Evolutionary conservation across 140 eudicot genomes (phyloP).

Genomic region (Cichorium intybus): DNA sequence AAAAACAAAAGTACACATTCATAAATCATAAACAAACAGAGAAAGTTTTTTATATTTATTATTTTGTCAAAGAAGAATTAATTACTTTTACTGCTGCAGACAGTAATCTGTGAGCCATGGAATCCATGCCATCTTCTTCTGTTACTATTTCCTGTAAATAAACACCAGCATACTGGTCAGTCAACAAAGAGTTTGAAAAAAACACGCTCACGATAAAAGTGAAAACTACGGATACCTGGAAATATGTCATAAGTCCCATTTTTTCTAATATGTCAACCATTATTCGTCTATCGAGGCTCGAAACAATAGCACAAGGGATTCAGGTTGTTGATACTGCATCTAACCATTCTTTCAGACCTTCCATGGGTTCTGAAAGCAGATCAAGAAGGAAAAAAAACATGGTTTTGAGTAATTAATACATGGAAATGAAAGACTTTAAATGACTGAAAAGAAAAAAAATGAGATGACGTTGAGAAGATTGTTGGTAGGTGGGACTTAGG

Average conservation of each 20-base stretch:
- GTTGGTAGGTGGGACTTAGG: too few relatives aligned
- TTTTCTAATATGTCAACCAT: slow-evolving; percentile 69
- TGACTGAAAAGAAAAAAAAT: slow-evolving; percentile 1
- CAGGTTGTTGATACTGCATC: slow-evolving; percentile 76
- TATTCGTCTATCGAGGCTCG: slow-evolving; percentile 70
- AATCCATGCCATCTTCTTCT: slow-evolving; percentile 95
- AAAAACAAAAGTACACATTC: too few relatives aligned
- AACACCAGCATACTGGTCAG: slow-evolving; percentile 10
- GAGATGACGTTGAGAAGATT: slow-evolving; percentile 60
- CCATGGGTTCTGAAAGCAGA: slow-evolving; percentile 79
- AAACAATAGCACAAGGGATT: slow-evolving; percentile 95
- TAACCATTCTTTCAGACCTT: slow-evolving; percentile 87
- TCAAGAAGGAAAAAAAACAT: slow-evolving; percentile 7
- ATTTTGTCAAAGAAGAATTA: background rate
- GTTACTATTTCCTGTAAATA: slow-evolving; percentile 71
- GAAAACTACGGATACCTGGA: too few relatives aligned
- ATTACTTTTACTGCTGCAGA: slow-evolving; percentile 87
- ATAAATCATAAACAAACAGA: too few relatives aligned
- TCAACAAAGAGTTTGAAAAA: background rate
- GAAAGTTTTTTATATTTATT: background rate
- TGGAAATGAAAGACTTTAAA: background rate
- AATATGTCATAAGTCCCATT: too few relatives aligned
- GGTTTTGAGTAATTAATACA: background rate
- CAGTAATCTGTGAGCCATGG: slow-evolving; percentile 86
- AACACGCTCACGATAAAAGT: background rate